Conservation (phyloP, 2,329 filamentous ascomycete genomes). For the Triangularia setosa region DNA sequence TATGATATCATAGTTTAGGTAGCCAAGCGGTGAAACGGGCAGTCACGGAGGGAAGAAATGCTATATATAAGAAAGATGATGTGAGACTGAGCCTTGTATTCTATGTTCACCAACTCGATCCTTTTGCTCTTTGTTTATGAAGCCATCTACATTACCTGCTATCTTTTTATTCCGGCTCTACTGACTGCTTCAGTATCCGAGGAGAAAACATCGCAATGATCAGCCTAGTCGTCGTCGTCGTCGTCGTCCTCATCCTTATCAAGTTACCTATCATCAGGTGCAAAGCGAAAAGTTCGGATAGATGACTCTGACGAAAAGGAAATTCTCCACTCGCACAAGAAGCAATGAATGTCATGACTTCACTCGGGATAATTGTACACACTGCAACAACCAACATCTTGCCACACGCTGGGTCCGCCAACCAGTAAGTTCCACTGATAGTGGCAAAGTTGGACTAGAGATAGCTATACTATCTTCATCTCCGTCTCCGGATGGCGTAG, state of each 20-base stretch:
- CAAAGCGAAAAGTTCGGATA: neutral
- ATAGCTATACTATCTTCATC: neutral
- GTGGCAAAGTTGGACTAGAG: neutral
- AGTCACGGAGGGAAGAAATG: neutral
- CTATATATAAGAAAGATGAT: neutral
- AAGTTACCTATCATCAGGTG: neutral
- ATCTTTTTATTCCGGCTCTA: too few relatives aligned
- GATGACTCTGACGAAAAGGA: neutral
- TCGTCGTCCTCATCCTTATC: neutral
- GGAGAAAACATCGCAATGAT: too few relatives aligned
- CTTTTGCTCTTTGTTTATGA: neutral
- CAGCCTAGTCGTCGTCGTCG: too few relatives aligned
- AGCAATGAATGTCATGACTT: neutral
- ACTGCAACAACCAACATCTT: too few relatives aligned
- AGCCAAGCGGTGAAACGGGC: neutral
- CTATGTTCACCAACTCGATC: neutral
- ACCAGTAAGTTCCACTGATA: neutral
- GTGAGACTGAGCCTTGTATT: neutral
- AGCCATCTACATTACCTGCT: neutral
- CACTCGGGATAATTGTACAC: neutral
- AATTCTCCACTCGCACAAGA: neutral
- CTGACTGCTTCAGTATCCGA: too few relatives aligned
- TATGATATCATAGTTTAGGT: neutral
- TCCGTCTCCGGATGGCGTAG: neutral
- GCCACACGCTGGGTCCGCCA: too few relatives aligned